Evolutionary conservation across 2,329 filamentous ascomycete species (phyloP).

Genomic region (Chaetomium globosum): DNA sequence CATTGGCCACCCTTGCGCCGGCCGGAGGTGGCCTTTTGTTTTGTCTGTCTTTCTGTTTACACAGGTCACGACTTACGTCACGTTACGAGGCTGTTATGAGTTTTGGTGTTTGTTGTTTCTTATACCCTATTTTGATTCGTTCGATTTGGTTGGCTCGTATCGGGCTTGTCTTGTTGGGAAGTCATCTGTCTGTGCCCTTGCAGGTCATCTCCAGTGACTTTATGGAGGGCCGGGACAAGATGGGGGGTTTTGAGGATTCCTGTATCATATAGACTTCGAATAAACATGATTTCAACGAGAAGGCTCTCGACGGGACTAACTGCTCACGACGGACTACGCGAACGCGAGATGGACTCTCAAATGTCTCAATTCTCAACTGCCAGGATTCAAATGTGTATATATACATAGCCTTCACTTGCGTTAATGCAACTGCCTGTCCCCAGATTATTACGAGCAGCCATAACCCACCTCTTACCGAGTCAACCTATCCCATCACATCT

Average conservation of each 20-base stretch:
- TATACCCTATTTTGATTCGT: constrained; percentile 13
- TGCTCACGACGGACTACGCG: neutral
- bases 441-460: neutral
- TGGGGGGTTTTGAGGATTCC: neutral
- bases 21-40: neutral
- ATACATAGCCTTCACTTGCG: neutral
- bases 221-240: neutral
- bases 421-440: neutral
- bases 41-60: neutral
- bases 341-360: neutral
- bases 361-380: neutral
- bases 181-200: neutral
- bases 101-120: constrained; percentile 21
- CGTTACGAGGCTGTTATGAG: constrained; percentile 7
- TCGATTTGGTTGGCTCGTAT: neutral
- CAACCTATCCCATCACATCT: neutral
- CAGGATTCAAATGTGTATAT: neutral
- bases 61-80: constrained; percentile 13
- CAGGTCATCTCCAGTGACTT: neutral
- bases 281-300: neutral
- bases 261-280: constrained; percentile 19
- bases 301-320: neutral
- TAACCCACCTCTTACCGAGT: neutral
- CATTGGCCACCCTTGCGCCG: too few species aligned
- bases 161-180: neutral